Base-by-base conservation (phyloP, 306 rosid genomes). In the Inga laurina region DNA sequence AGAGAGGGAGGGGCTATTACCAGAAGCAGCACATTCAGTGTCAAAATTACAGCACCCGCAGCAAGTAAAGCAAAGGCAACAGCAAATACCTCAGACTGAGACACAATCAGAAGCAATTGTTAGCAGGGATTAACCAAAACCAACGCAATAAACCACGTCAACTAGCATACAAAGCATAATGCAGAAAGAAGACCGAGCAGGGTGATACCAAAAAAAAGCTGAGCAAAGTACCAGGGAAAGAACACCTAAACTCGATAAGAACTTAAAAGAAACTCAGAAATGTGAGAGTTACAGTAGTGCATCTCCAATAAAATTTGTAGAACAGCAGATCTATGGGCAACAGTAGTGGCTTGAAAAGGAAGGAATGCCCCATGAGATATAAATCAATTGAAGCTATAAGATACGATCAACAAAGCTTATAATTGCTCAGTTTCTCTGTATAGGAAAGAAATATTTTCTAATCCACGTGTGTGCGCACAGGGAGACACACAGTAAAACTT, bases 41-140 rank as follows among this genome's bases (percentile, higher is more conserved):
- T 97, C 88, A 97, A 86, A 86, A 97, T 87, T 77, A 96, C 92
- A 77, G 97, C 98, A 43, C 99, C 98, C 56, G 94, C 95, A 80
- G 99, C 99, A 80, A 96, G 99, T 52, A 96, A 92, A 43, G 98
- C 99, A 89, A 96, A 96, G 67, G 98, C 97, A 84, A 94, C 99
- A 35, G 98, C 99, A 44, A 96, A 96, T 62, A 96, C 99, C 86
- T 97, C 99, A 75, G 97, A 91, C 99, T 97, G 95, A 56, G 68
- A 81, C 73, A 83, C 34, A 74, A 74, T 32, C 57, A 76, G 19
- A 57, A 61, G 72, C 75, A 61, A 73, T 44, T 24, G 75, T 86
- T 62, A 87, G 83, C 48, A 83, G 52, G 73, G 32, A 62, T 37
- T 56, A 59, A 82, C 41, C 21, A 82, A 67, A 57, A 48, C 68